These are phyloP conservation scores for Williopsis jadinii DNA, from an alignment of 1,139 yeast genomes.

Conservation along the genomic window DNA sequence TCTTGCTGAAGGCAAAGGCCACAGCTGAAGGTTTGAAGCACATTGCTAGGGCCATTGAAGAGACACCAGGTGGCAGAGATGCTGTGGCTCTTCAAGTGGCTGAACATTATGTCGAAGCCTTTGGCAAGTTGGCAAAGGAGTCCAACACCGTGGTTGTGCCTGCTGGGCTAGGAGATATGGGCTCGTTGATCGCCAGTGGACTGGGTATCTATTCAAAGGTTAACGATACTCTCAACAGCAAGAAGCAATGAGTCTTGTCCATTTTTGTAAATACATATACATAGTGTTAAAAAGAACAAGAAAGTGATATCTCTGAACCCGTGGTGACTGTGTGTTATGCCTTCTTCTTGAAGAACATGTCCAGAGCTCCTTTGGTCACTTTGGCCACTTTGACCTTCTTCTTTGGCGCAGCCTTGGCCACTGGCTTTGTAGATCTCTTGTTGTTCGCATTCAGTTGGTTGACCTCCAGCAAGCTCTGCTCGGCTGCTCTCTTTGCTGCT, in stretches of 20 bases:
- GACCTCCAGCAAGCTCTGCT: constrained; percentile 29
- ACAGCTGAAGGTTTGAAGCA: constrained; percentile 63
- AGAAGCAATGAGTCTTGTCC: too few relatives aligned
- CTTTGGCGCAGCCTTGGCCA: constrained; percentile 13
- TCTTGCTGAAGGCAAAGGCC: constrained; percentile 63
- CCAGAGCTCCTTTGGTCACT: constrained; percentile 19
- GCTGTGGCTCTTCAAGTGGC: constrained; percentile 80
- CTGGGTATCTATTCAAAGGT: constrained; percentile 63
- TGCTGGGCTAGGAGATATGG: constrained; percentile 66
- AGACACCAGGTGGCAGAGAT: constrained; percentile 64
- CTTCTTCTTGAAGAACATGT: constrained; percentile 19
- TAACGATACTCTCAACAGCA: constrained; percentile 9
- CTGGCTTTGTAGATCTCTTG: constrained; percentile 20
- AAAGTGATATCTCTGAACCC: background rate
- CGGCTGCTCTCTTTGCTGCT: constrained; percentile 26
- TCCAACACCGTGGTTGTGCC: constrained; percentile 75
- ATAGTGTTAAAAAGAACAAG: background rate
- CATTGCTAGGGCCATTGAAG: constrained; percentile 60
- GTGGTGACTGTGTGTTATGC: background rate
- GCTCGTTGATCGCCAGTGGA: constrained; percentile 72
- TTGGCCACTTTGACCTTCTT: constrained; percentile 36
- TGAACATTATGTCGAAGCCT: constrained; percentile 76
- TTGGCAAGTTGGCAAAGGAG: constrained; percentile 78
- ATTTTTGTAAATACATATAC: background rate
- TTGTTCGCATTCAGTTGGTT: constrained; percentile 21